phyloP scores from a whole-genome alignment of 495 filamentous ascomycete genomes.

The Aspergillus avenaceus region DNA sequence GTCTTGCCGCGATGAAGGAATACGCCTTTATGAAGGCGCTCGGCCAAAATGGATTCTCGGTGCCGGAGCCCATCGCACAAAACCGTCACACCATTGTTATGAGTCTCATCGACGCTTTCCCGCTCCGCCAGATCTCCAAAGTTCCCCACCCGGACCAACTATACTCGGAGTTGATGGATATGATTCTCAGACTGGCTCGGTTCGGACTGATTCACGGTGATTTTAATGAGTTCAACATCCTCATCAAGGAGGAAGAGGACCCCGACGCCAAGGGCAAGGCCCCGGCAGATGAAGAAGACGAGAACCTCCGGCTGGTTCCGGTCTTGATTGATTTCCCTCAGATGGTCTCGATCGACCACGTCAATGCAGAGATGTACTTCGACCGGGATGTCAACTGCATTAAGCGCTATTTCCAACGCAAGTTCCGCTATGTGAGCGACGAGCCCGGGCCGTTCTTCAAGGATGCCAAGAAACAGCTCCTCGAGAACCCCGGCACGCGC shows the following conservation, averaged over 20 bases:
- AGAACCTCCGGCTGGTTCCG: conserved; percentile 47
- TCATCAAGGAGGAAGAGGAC: conserved; percentile 69
- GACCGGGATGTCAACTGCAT: conserved; percentile 92
- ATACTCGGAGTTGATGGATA: conserved; percentile 83
- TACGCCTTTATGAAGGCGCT: conserved; percentile 89
- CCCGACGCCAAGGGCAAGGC: conserved; percentile 37
- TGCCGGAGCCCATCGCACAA: conserved; percentile 81
- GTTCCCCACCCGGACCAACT: conserved; percentile 75
- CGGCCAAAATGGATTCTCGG: conserved; percentile 74
- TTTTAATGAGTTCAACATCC: conserved; percentile 99
- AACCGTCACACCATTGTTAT: conserved; percentile 94
- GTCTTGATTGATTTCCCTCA: conserved; percentile 97
- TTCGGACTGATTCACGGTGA: conserved; percentile 95
- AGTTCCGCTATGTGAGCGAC: conserved; percentile 82
- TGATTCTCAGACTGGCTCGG: conserved; percentile 79
- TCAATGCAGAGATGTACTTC: conserved; percentile 91
- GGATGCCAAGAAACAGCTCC: conserved; percentile 74
- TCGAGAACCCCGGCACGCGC: conserved; percentile 58
- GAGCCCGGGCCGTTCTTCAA: conserved; percentile 78
- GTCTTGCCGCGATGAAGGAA: conserved; percentile 88
- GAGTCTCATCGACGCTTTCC: conserved; percentile 83
- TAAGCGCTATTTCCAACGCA: conserved; percentile 83
- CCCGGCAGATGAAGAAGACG: conserved; percentile 26
- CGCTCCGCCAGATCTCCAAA: conserved; percentile 75
- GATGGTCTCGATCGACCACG: conserved; percentile 93